Evolutionary conservation across 306 rosid species (phyloP).

Genomic region (Dalbergia cultrata): DNA sequence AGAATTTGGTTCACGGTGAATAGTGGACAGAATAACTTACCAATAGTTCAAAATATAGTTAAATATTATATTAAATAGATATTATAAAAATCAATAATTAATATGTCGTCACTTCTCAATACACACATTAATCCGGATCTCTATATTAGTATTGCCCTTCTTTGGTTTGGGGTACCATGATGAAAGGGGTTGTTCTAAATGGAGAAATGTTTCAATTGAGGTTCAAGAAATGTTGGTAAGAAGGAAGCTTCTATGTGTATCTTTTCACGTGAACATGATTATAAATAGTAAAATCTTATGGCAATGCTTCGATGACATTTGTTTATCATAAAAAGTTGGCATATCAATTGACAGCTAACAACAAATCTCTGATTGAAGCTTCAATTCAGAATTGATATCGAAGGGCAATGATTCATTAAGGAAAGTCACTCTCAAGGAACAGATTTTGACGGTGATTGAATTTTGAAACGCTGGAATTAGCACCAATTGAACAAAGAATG

Average conservation of each 20-base stretch:
- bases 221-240: conserved; percentile 9
- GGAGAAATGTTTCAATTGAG: conserved; percentile 6
- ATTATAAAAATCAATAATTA: no score
- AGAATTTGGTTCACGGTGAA: no score
- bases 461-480: not conserved
- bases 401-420: no score
- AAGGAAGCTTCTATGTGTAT: not conserved
- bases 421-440: not conserved
- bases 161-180: not conserved
- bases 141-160: no score
- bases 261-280: not conserved
- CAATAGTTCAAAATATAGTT: no score
- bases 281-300: no score
- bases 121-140: no score
- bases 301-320: conserved; percentile 29
- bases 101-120: no score
- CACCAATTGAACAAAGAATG: not conserved
- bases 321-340: conserved; percentile 27
- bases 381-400: conserved; percentile 15
- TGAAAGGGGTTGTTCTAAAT: conserved; percentile 1
- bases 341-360: conserved; percentile 41
- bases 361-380: conserved; percentile 37
- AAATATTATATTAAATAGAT: no score
- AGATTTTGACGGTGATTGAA: conserved; percentile 10
- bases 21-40: no score